Conservation (phyloP, 352 stramenopile species). For the Elongisporangium prolatum region DNA sequence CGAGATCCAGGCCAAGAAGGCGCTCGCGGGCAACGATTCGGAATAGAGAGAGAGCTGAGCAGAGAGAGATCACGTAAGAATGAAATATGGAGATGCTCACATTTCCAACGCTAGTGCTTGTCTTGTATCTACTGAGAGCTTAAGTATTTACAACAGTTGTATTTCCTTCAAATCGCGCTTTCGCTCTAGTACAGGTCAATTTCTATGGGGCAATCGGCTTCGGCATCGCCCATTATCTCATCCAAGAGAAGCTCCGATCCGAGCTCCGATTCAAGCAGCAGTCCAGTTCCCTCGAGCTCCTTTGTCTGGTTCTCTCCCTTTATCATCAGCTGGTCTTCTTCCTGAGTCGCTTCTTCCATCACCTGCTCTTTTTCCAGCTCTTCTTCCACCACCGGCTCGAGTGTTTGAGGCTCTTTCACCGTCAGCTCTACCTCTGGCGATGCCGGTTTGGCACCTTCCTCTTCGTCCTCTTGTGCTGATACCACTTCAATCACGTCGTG, state of each 20-base stretch:
- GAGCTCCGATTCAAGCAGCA: not conserved
- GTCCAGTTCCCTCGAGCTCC: not conserved
- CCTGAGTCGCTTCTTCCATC: not conserved
- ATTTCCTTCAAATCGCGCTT: not conserved
- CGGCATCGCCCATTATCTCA: not conserved
- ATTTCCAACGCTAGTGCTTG: not conserved
- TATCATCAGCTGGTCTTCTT: not conserved
- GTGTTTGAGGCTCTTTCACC: not conserved
- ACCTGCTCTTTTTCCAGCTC: not conserved
- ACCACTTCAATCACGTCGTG: conserved; percentile 70
- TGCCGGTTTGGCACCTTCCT: not conserved
- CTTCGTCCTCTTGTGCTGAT: conserved; percentile 4
- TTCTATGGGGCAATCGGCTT: not conserved
- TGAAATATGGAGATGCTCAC: conserved; percentile 2
- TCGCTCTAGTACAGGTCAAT: not conserved
- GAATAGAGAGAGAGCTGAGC: conserved; percentile 27
- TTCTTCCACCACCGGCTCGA: not conserved
- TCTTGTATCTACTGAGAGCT: not conserved
- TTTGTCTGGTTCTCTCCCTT: not conserved
- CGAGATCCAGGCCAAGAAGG: conserved; percentile 93
- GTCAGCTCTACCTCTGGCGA: not conserved
- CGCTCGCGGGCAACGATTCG: conserved; percentile 35
- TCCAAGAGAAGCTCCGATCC: not conserved
- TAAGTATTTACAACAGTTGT: not conserved
- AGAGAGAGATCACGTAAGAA: conserved; percentile 4